phyloP scores from a whole-genome alignment of 2,329 filamentous ascomycete genomes.

The Aspergillus nomiae region DNA sequence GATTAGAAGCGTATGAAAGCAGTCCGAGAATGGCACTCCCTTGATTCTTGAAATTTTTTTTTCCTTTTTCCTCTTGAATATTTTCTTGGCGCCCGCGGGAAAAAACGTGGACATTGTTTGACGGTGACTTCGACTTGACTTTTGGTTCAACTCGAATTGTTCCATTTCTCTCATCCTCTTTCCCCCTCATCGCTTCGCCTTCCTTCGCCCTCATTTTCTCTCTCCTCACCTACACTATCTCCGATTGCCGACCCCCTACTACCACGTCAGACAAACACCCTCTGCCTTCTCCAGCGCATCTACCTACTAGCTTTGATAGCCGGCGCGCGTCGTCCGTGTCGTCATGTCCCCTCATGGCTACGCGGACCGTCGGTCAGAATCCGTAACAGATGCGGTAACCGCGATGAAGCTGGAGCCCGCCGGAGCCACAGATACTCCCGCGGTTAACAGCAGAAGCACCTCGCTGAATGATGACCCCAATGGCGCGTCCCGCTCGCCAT shows the following conservation, averaged over 20 bases:
- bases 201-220: conserved; percentile 2
- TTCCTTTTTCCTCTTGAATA: background rate
- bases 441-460: conserved; percentile 26
- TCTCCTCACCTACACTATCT: conserved; percentile 6
- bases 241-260: background rate
- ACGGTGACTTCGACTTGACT: conserved; percentile 8
- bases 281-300: conserved; percentile 15
- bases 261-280: conserved; percentile 7
- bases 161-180: background rate
- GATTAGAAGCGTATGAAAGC: conserved; percentile 5
- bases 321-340: conserved; percentile 34
- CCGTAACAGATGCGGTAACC: conserved; percentile 38
- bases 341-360: conserved; percentile 47
- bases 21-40: conserved; percentile 4
- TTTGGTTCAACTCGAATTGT: conserved; percentile 2
- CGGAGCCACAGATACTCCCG: conserved; percentile 23
- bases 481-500: conserved; percentile 20
- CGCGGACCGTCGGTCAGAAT: conserved; percentile 40
- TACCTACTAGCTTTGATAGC: conserved; percentile 19
- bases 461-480: conserved; percentile 24
- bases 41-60: conserved; percentile 1
- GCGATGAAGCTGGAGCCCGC: conserved; percentile 38
- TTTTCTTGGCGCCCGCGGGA: conserved; percentile 8
- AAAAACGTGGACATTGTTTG: conserved; percentile 9
- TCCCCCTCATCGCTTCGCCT: background rate